Conservation (phyloP, 176 grass and related monocot species). For the Poa annua region DNA sequence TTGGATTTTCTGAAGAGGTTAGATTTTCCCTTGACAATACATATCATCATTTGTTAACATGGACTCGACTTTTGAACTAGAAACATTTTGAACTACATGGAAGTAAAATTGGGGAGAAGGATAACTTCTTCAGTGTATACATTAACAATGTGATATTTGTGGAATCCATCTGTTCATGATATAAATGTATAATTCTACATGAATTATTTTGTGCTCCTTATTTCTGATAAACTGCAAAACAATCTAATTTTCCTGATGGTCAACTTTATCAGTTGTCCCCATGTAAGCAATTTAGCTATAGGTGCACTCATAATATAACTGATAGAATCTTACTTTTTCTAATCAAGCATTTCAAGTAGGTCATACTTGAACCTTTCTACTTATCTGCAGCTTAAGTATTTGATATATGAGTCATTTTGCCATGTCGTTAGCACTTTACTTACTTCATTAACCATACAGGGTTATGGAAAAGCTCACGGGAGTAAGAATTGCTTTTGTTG, state of each 20-base stretch:
- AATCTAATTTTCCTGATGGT: background rate
- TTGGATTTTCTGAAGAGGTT: conserved; percentile 98
- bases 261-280: conserved; percentile 24
- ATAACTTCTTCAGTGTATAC: background rate
- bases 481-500: conserved; percentile 95
- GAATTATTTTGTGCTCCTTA: conserved; percentile 22
- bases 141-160: conserved; percentile 23
- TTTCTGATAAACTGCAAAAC: background rate
- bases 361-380: background rate
- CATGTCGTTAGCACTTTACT: conserved; percentile 28
- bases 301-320: background rate
- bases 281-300: conserved; percentile 31
- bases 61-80: background rate
- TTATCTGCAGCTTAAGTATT: background rate
- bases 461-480: conserved; percentile 88
- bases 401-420: conserved; percentile 31
- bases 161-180: background rate
- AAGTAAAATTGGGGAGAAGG: conserved; percentile 20
- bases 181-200: conserved; percentile 26
- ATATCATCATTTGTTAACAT: background rate
- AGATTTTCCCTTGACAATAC: conserved; percentile 16
- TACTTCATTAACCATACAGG: conserved; percentile 55
- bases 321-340: background rate
- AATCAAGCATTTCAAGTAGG: background rate
- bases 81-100: background rate